A percentile compares a stretch with the other conserved stretches of the same genome.
Evolutionary conservation across 1,284 basidiomycete species (phyloP).

Genomic region (Leccinum pallidistipes): DNA sequence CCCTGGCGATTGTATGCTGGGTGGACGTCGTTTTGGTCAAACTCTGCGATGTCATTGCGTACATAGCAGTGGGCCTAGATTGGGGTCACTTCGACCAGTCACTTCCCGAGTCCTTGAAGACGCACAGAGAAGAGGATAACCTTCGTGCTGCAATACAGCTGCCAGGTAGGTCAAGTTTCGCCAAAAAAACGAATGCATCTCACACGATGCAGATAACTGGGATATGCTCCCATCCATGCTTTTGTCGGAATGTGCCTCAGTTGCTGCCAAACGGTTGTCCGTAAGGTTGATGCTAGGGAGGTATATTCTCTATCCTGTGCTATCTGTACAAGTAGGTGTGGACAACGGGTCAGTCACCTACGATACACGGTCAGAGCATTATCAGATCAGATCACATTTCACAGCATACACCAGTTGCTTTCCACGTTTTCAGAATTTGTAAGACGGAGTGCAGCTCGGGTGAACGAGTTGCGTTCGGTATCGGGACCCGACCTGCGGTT

Average conservation of each 20-base stretch:
- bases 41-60: conserved; percentile 44
- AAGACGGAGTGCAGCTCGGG: conserved; percentile 19
- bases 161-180: conserved; percentile 48
- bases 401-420: conserved; percentile 22
- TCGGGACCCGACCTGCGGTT: conserved; percentile 7
- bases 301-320: conserved; percentile 48
- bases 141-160: conserved; percentile 62
- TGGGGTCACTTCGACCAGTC: conserved; percentile 11
- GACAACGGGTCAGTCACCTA: conserved; percentile 24
- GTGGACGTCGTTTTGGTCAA: conserved; percentile 60
- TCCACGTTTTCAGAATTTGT: conserved; percentile 25
- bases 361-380: not conserved
- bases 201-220: conserved; percentile 45
- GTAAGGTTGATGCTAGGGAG: conserved; percentile 53
- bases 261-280: conserved; percentile 58
- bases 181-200: conserved; percentile 6
- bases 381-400: not conserved
- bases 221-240: conserved; percentile 44
- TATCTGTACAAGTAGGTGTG: conserved; percentile 12
- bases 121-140: conserved; percentile 47
- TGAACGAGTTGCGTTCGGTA: conserved; percentile 10
- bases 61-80: conserved; percentile 37
- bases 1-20: conserved; percentile 53
- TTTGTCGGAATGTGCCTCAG: conserved; percentile 49
- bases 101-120: conserved; percentile 36